Base-by-base conservation (phyloP, 2,329 filamentous ascomycete genomes). In the Neocatenulostroma microsporum region DNA sequence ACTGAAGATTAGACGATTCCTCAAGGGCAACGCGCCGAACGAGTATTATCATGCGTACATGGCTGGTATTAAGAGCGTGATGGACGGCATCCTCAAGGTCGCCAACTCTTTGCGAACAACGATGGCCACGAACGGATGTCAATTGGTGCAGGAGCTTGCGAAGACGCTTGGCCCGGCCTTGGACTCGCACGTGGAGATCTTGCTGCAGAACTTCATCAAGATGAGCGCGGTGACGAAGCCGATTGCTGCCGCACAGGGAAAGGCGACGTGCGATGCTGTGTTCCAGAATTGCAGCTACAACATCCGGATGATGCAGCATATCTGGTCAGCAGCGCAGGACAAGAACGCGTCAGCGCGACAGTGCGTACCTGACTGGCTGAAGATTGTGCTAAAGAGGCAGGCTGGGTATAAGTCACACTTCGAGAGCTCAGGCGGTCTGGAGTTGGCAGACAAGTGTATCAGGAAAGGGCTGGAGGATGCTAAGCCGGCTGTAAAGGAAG, bases 201-300 rank as follows among this genome's bases (percentile, higher is more conserved):
- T 95, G 15, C 76, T 96, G 63, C 87, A 94, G 55, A 82, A 78
- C 19, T 77, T 95, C 50, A 78, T 96, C 65, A 95, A 94, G 62
- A 75, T 95, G 45, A 88, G 82, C 47, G 85, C 80, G 8, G 80
- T 80, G 18, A 93, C 89, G 31, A 98, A 98, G 63, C 94, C 93
- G 61, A 94, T 98, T 49, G 80, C 77, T 39, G 86, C 86, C 1
- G 81, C 94, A 53, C 80, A 83, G 46, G 89, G 84, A 35, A 88
- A 93, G 54, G 60, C 68, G 12, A 85, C 84, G 0, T 80, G 94
- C n/a, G 81, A 91, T 47, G 77, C 72, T 14, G 80, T 98, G 35
- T 74, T 96, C 45, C 75, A 78, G 44, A 80, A 82, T 49, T 82
- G 82, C 20, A 81, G 87, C 0, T 96, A 89, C 62, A 88, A 74